Evolutionary conservation across 305 asterid genomes (phyloP).

Genomic region (Fraxinus platypoda): DNA sequence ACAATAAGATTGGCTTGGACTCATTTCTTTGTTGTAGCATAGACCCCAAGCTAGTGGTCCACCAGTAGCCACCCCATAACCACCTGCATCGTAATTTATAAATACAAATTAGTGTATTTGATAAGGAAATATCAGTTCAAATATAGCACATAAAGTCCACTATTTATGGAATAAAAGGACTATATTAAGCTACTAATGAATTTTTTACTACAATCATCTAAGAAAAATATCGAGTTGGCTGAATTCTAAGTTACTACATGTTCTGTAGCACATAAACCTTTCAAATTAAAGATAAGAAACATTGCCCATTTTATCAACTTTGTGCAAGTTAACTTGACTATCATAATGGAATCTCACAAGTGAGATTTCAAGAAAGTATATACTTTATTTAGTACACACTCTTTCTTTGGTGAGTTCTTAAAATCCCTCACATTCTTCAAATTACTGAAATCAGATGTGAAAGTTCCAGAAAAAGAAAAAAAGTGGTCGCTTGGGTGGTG

Average conservation of each 20-base stretch:
- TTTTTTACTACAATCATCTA: background rate
- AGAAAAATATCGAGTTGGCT: background rate
- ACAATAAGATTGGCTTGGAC: conserved; percentile 73
- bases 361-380: background rate
- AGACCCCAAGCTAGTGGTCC: conserved; percentile 74
- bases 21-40: conserved; percentile 85
- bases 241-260: background rate
- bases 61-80: conserved; percentile 85
- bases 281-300: background rate
- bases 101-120: background rate
- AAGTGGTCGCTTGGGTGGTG: background rate
- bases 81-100: conserved; percentile 49
- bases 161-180: background rate
- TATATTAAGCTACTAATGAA: background rate
- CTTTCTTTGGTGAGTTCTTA: background rate
- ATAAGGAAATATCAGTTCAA: background rate
- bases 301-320: background rate
- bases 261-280: background rate
- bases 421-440: background rate
- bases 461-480: background rate
- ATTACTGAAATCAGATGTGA: background rate
- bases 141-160: background rate
- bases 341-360: background rate
- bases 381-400: background rate
- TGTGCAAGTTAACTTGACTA: background rate